phyloP scores from a whole-genome alignment of 225 moss, liverwort and hornwort species.

The Climacium dendroides region DNA sequence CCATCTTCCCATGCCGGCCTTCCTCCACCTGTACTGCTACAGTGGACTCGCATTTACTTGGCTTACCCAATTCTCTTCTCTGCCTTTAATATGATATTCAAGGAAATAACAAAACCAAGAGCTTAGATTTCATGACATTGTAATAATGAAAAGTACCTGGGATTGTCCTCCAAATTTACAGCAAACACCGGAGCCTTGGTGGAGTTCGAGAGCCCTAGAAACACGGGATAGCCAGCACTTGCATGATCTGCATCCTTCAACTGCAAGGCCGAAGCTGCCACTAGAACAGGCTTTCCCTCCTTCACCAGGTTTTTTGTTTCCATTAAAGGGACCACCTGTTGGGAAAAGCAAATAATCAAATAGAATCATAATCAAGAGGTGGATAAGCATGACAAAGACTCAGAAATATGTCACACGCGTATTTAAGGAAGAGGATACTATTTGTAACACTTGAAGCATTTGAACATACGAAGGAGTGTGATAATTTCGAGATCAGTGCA shows the following conservation, averaged over 20 bases:
- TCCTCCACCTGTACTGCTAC: conserved; percentile 66
- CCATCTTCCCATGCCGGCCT: conserved; percentile 50
- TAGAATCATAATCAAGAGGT: neutral
- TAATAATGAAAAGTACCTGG: conserved; percentile 30
- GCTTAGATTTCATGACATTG: neutral
- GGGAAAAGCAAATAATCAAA: neutral
- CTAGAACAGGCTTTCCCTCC: conserved; percentile 48
- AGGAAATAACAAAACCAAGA: neutral
- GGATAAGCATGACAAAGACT: neutral
- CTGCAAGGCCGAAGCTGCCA: conserved; percentile 34
- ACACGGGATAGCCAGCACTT: conserved; percentile 34
- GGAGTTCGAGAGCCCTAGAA: conserved; percentile 59
- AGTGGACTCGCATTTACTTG: conserved; percentile 1
- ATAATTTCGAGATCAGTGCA: neutral
- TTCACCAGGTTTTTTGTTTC: conserved; percentile 61
- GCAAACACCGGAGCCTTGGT: conserved; percentile 64
- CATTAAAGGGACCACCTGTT: conserved; percentile 60
- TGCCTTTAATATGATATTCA: neutral
- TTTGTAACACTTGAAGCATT: neutral
- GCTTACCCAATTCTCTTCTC: neutral
- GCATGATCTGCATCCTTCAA: conserved; percentile 29
- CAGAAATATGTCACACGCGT: neutral
- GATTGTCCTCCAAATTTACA: conserved; percentile 32
- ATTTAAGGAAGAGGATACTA: neutral
- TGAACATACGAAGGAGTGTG: neutral